Evolutionary conservation across 2,329 filamentous ascomycete genomes (phyloP).

Genomic region (Trichoderma endophyticum): DNA sequence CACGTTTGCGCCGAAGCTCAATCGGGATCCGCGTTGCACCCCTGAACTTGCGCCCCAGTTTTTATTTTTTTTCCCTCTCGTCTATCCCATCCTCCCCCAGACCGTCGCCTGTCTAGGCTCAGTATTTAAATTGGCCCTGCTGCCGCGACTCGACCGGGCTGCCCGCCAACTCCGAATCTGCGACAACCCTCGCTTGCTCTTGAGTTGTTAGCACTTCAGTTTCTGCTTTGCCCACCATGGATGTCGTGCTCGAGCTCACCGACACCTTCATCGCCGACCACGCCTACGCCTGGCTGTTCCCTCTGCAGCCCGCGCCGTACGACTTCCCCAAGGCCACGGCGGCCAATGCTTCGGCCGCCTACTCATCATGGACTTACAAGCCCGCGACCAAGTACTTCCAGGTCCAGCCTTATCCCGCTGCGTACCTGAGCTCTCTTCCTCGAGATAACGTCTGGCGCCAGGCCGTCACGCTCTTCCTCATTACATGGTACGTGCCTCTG

Average conservation of each 20-base stretch:
- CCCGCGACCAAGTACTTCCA: constrained; percentile 69
- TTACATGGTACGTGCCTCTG: constrained; percentile 68
- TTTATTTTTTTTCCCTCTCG: constrained; percentile 7
- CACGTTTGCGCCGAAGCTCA: not conserved
- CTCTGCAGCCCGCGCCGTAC: constrained; percentile 53
- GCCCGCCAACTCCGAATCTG: constrained; percentile 1
- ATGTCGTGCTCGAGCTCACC: constrained; percentile 81
- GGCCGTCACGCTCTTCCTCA: constrained; percentile 69
- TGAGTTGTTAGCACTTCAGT: not conserved
- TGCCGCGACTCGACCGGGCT: not conserved
- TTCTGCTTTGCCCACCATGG: constrained; percentile 58
- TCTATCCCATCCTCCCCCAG: not conserved
- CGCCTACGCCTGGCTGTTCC: constrained; percentile 69
- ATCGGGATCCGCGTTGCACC: constrained; percentile 8
- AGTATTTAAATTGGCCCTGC: constrained; percentile 17
- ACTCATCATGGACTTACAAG: constrained; percentile 65
- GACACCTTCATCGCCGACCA: constrained; percentile 82
- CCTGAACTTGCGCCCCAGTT: constrained; percentile 3
- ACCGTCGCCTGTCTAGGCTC: not conserved
- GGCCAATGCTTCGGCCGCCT: constrained; percentile 54
- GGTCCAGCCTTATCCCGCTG: constrained; percentile 68
- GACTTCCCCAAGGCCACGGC: constrained; percentile 47
- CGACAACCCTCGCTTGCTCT: not conserved
- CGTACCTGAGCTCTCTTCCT: constrained; percentile 73
- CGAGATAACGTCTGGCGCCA: constrained; percentile 79